A percentile compares a stretch with the other conserved stretches of the same genome.
phyloP scores from a whole-genome alignment of 371 early-diverging fungal genomes.

The Mortierella sp. region DNA sequence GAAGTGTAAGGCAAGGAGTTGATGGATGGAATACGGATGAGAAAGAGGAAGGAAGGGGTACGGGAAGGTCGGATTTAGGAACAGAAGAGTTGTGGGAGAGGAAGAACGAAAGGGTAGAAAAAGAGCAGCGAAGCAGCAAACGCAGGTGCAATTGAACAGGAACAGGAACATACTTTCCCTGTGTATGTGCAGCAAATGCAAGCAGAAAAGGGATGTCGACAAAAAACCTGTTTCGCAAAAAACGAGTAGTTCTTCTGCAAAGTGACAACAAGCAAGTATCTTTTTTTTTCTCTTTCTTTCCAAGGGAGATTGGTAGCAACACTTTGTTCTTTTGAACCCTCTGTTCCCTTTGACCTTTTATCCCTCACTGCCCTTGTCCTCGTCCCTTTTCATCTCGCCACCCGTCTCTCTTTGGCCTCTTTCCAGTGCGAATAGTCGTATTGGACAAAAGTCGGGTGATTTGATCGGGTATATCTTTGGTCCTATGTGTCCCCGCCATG shows the following conservation, averaged over 20 bases:
- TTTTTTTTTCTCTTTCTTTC: too few relatives aligned
- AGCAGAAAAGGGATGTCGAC: background rate
- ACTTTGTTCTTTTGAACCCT: too few relatives aligned
- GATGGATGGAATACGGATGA: background rate
- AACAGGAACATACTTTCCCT: background rate
- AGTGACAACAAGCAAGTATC: background rate
- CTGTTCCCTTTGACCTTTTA: background rate
- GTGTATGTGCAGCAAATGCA: background rate
- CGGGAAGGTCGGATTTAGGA: background rate
- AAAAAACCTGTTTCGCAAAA: background rate
- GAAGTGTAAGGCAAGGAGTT: background rate
- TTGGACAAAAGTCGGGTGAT: background rate
- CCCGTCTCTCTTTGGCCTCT: background rate
- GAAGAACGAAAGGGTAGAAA: background rate
- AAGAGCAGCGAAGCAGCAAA: background rate
- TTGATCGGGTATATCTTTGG: background rate
- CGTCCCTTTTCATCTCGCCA: background rate
- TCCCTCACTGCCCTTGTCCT: background rate
- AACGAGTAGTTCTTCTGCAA: background rate
- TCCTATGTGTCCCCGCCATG: background rate
- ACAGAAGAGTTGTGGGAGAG: background rate
- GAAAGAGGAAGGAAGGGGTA: background rate
- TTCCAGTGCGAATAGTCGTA: background rate
- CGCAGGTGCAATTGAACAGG: too few relatives aligned
- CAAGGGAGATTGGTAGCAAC: too few relatives aligned